These are phyloP conservation scores for Trypanosoma cruzi DNA, from an alignment of 208 protist genomes.

Conservation along the genomic window DNA sequence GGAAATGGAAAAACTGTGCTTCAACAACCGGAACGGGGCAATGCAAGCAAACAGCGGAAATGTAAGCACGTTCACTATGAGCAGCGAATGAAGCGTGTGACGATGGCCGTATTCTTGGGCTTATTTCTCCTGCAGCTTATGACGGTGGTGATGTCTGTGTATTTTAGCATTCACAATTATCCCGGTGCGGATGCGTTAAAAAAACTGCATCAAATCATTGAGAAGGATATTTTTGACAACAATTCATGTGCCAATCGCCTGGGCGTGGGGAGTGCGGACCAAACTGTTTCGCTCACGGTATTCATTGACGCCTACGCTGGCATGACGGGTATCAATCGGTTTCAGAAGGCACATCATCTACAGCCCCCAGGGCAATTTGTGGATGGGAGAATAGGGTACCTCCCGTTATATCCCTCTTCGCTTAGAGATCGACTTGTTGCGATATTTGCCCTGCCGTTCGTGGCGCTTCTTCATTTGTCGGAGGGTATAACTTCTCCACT, in stretches of 20 bases:
- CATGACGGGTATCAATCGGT: slow-evolving; percentile 56
- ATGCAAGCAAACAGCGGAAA: background rate
- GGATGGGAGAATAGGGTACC: background rate
- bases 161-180: slow-evolving; percentile 44
- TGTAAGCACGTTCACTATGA: background rate
- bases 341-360: slow-evolving; percentile 37
- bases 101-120: slow-evolving; percentile 1
- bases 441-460: slow-evolving; percentile 21
- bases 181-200: slow-evolving; percentile 36
- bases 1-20: background rate
- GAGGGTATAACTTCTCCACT: background rate
- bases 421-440: slow-evolving; percentile 12
- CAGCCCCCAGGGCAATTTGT: too few species aligned
- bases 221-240: slow-evolving; percentile 13
- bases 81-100: background rate
- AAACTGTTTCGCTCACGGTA: slow-evolving; percentile 25
- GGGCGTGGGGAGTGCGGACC: background rate
- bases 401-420: background rate
- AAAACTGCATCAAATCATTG: slow-evolving; percentile 29
- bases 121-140: slow-evolving; percentile 24
- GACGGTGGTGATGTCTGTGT: slow-evolving; percentile 35
- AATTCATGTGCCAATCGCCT: slow-evolving; percentile 12
- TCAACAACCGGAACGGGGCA: background rate
- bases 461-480: background rate
- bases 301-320: slow-evolving; percentile 62